Evolutionary conservation across 2,329 filamentous ascomycete species (phyloP), one percentile per base, ranked within the genome.

Genomic region (Dactylellina haptotyla): DNA sequence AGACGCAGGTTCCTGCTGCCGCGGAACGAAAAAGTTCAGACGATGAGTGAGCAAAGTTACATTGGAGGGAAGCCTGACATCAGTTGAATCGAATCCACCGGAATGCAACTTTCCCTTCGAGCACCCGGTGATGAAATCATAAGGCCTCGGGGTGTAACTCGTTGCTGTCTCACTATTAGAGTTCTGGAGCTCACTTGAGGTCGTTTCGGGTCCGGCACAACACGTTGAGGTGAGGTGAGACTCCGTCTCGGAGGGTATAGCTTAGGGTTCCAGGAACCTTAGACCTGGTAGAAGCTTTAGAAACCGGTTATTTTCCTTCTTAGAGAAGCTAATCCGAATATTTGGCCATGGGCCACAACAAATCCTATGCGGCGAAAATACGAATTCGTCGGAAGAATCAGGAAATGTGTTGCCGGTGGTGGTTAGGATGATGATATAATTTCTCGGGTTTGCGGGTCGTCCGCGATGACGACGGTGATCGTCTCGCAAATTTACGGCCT

Each of bases 61-160:
- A 30, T 50, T n/a, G 45, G 8, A 20, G 12, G n/a, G 23, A 26
- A 32, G 51, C 54, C 26, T 43, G 43, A 25, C 46, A 30, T 41
- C 6, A 6, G 37, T 41, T 16, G 37, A 16, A 41, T 41, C 16
- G n/a, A 20, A 45, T 46, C 41, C 18, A 46, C 23, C 10, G 41
- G n/a, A 34, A 64, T 48, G 25, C 37, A 61, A 51, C 48, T 58
- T 54, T 46, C 20, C 67, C n/a, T n/a, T 61, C 3, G 66, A 23
- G 43, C 20, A 43, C 25, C 57, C 41, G 53, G 23, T 34, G 48
- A 73, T 73, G 66, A 71, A 63, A 66, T 73, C 69, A 73, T 73
- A 73, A 46, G 67, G 48, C 48, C 48, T 66, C 46, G 25, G 56
- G 18, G 32, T n/a, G 28, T 48, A 26, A 8, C 37, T 9, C 30